Evolutionary conservation across 2,329 filamentous ascomycete genomes (phyloP), one percentile per base, ranked within the genome.

Genomic region (Sporothrix curviconia): DNA sequence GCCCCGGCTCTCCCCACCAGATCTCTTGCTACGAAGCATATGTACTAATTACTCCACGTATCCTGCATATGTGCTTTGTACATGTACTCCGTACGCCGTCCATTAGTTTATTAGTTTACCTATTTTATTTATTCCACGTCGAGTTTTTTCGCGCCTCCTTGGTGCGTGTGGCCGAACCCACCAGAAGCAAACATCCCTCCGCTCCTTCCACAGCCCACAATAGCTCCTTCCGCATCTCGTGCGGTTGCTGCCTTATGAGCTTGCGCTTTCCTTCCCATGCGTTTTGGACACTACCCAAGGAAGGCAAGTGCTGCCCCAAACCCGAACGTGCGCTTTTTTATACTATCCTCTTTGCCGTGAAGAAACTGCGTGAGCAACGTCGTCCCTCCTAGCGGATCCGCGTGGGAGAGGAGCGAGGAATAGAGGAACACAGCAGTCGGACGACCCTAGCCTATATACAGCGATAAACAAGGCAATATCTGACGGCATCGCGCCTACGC

Each of bases 401-500:
- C 36, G 51, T n/a, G n/a, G n/a, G n/a, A n/a, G n/a, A 28, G 39
- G 25, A 39, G 32, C 36, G 24, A 34, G 52, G 34, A 24, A 22
- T 34, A 55, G n/a, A 43, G 19, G 19, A 36, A 19, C 28, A 37
- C 25, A 37, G 28, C 44, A 14, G 46, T 7, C 3, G 15, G n/a
- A 25, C 25, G 17, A 30, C 17, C 28, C 51, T 42, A 5, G 37
- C 37, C 15, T n/a, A n/a, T n/a, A 53, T 30, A 36, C 22, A 3
- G 22, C 42, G 14, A 37, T 30, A 25, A 36, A 46, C 40, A 37
- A 24, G 47, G 57, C 57, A 56, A 56, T 32, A 34, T 37, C 53
- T 46, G 47, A 40, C 47, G 19, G 30, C 57, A 59, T 59, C 53
- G 47, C 40, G 32, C 49, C 53, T 59, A 32, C 57, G 40, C 25